Evolutionary conservation across 2,329 filamentous ascomycete species (phyloP), one percentile per base, ranked within the genome.

Genomic region (Xylariaceae sp.): DNA sequence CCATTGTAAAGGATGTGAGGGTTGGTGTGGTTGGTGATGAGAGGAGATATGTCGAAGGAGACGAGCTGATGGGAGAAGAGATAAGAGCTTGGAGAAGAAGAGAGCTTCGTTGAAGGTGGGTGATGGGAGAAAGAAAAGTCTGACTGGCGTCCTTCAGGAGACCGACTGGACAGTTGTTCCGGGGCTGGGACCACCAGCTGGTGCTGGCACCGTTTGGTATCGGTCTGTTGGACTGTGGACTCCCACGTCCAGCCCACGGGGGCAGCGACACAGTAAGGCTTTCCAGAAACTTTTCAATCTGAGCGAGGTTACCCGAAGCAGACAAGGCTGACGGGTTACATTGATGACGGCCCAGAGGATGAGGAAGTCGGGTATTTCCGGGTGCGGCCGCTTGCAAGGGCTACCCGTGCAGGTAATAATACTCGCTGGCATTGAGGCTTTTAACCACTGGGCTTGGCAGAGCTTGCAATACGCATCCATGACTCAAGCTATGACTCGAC

Each of bases 1-100:
- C 84, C 87, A 90, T 90, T 89, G 81, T 82, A 81, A 83, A 75
- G 77, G 77, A 73, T 75, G 56, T 61, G 58, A 52, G 45, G 58
- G 53, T 52, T 44, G 59, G 53, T 52, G 51, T 52, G 49, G 44
- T 48, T 56, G 47, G 51, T 64, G 61, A 62, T 67, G 69, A 70
- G 22, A 68, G 69, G 66, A 68, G 69, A 72, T 71, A 72, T 65
- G 64, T 61, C 60, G 63, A 62, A 54, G 58, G 44, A 47, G 50
- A 36, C 41, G 47, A 45, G 39, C 52, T 61, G 56, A 55, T 55
- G 52, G 52, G 47, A 57, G 48, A 52, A 48, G 50, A 48, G 51
- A 55, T 45, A 57, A 49, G 53, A 59, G 52, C 58, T 54, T 53
- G 54, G 56, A 51, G 49, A 46, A 58, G 58, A 61, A 61, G 54